These are phyloP conservation scores for Schwanniomyces occidentalis DNA, from an alignment of 805 yeast species.

Conservation along the genomic window DNA sequence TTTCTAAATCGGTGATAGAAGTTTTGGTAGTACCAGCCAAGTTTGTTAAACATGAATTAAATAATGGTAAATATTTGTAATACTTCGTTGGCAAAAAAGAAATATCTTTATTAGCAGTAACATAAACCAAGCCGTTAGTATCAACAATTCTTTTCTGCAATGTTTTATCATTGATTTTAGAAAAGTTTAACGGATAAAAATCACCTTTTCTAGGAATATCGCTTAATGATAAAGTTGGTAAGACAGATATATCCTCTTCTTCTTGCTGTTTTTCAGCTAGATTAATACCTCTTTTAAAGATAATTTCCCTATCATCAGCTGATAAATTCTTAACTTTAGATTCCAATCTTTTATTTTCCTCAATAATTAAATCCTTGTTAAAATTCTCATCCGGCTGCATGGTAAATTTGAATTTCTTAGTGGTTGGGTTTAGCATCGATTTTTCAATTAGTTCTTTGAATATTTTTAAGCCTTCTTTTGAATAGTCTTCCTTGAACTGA, in stretches of 20 bases:
- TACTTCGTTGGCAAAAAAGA: constrained; percentile 59
- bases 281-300: constrained; percentile 59
- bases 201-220: constrained; percentile 71
- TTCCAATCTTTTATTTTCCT: constrained; percentile 57
- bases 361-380: constrained; percentile 48
- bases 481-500: constrained; percentile 63
- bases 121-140: constrained; percentile 81
- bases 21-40: constrained; percentile 75
- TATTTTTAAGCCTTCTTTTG: constrained; percentile 46
- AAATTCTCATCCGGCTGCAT: constrained; percentile 71
- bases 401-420: constrained; percentile 65
- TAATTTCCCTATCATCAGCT: constrained; percentile 54
- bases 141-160: constrained; percentile 55
- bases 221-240: constrained; percentile 72
- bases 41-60: constrained; percentile 75
- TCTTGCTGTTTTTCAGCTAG: constrained; percentile 65
- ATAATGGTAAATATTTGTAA: constrained; percentile 72
- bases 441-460: constrained; percentile 61
- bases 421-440: constrained; percentile 44
- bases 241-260: constrained; percentile 69
- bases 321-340: constrained; percentile 44
- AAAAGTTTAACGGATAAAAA: constrained; percentile 25
- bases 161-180: constrained; percentile 30
- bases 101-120: constrained; percentile 65
- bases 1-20: constrained; percentile 79